These are phyloP conservation scores for Starmerella cellae DNA, from an alignment of 805 yeast genomes.

Conservation along the genomic window DNA sequence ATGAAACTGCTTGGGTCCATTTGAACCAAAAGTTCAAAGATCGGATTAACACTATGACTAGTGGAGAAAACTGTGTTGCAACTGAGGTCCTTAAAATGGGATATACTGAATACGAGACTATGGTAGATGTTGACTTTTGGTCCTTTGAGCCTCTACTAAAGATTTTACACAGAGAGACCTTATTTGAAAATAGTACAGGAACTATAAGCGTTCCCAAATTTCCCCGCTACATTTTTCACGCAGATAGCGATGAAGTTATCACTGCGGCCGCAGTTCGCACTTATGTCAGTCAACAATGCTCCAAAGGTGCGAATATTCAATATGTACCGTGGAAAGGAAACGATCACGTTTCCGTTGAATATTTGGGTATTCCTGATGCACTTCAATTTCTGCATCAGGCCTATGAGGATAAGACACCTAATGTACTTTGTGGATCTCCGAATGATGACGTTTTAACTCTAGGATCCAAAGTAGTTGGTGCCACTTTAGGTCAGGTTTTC, in stretches of 20 bases:
- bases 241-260: constrained; percentile 19
- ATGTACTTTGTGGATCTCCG: constrained; percentile 4
- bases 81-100: constrained; percentile 1
- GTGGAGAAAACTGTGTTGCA: not conserved
- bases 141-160: constrained; percentile 8
- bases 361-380: constrained; percentile 11
- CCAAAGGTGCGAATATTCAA: constrained; percentile 8
- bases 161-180: constrained; percentile 5
- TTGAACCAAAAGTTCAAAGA: constrained; percentile 5
- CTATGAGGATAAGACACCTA: constrained; percentile 7
- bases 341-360: constrained; percentile 7
- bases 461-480: not conserved
- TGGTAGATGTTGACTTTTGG: constrained; percentile 16
- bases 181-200: not conserved
- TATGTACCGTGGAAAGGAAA: constrained; percentile 6
- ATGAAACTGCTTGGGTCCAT: constrained; percentile 3
- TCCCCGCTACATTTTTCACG: constrained; percentile 22
- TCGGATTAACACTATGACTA: not conserved
- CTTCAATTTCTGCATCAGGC: constrained; percentile 12
- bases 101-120: constrained; percentile 5
- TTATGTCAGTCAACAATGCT: constrained; percentile 8
- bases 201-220: constrained; percentile 15
- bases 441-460: constrained; percentile 4
- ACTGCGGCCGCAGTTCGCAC: constrained; percentile 14
- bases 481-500: constrained; percentile 1